Base-by-base conservation (phyloP, 805 yeast genomes). In the Teunomyces kruisii region DNA sequence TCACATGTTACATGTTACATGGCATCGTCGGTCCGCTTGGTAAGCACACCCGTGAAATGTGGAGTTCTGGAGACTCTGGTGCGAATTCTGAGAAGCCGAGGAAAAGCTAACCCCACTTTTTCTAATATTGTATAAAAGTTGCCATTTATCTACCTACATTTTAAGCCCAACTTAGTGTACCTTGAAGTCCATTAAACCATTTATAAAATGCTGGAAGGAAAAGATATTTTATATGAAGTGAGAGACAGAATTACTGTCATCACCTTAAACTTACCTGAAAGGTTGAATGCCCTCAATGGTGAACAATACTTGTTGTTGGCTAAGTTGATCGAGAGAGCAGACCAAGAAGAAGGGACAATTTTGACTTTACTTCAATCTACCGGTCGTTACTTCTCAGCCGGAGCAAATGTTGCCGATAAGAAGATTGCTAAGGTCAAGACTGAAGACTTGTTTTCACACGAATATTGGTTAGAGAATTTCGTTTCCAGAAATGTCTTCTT, bases 381-480 rank as follows among this genome's bases (percentile, higher is more conserved):
- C 0, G 96, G 96, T 0, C 72, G 84, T 46, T 86, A 78, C 61
- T 89, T 88, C 62, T 81, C 89, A 19, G 86, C 96, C 6, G 97
- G 97, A 19, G 97, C 96, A 15, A 83, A 88, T 59, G 78, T 86
- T 42, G 73, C 68, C 40, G 73, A 67, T 35, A 58, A 50, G 42
- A 64, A 71, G 0, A 46, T 68, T 44, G 41, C 57, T 13, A 53
- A 67, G 6, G 64, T 57, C 30, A 62, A 68, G 12, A 49, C 58
- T 13, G 58, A 61, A 29, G 58, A 66, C 45, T 47, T 67, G 49
- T 60, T 72, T 60, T 50, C 70, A 57, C 57, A 62, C 42, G 67
- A 65, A 36, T 66, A 64, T 51, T 82, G 86, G 85, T 62, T 80
- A 39, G 67, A 74, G 43, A 68, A 70, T 49, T 84, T 86, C 56